Evolutionary conservation across 2,329 filamentous ascomycete species (phyloP).

Genomic region (Penicillium sp.): DNA sequence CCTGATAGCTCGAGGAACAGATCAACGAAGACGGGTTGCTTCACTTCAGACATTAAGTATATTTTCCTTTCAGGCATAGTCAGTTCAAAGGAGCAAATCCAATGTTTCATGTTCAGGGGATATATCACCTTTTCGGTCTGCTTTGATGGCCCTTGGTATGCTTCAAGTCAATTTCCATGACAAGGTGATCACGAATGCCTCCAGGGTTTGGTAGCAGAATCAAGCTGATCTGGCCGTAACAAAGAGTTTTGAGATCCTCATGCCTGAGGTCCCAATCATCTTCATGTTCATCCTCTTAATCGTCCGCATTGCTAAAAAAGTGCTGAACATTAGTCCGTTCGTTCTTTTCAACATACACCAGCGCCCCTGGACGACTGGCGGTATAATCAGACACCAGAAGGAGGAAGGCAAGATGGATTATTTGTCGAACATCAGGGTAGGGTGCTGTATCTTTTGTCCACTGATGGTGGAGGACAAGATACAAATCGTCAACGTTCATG

Average conservation of each 20-base stretch:
- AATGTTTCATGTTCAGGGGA: background rate
- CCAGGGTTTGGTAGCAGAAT: background rate
- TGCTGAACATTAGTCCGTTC: background rate
- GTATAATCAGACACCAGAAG: background rate
- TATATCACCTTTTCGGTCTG: background rate
- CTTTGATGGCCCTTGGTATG: constrained; percentile 1
- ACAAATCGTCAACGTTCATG: constrained; percentile 2
- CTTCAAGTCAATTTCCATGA: constrained; percentile 1
- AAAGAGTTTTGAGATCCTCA: constrained; percentile 1
- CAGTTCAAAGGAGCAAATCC: background rate
- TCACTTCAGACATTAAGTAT: constrained; percentile 1
- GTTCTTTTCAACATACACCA: background rate
- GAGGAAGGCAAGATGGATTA: background rate
- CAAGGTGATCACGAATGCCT: background rate
- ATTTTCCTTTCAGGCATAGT: background rate
- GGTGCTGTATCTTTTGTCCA: background rate
- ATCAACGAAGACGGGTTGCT: constrained; percentile 1
- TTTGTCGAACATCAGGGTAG: background rate
- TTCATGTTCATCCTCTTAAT: background rate
- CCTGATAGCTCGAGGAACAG: too few species aligned
- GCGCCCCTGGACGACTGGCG: background rate
- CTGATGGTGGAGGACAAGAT: background rate
- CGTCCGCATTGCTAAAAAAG: background rate
- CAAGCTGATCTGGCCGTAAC: background rate
- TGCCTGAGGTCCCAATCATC: background rate